Conservation (phyloP, 2,329 filamentous ascomycete species). For the Albophoma yamanashiensis region DNA sequence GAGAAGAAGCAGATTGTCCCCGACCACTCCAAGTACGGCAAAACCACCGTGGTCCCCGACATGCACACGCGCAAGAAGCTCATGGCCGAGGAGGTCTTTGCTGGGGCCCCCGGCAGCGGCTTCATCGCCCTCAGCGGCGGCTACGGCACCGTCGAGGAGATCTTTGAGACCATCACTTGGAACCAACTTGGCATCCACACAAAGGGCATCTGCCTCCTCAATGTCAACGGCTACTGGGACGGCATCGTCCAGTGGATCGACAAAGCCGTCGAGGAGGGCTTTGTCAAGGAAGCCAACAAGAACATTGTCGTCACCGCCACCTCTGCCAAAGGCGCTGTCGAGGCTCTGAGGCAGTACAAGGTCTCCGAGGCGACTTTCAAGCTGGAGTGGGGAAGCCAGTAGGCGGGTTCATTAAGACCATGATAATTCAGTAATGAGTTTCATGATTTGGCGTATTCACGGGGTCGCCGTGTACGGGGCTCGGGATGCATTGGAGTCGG, state of each 20-base stretch:
- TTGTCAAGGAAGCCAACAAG: constrained; percentile 60
- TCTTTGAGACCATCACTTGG: constrained; percentile 87
- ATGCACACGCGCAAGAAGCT: constrained; percentile 95
- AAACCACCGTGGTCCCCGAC: constrained; percentile 79
- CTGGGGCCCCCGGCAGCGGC: constrained; percentile 70
- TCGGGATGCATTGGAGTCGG: neutral
- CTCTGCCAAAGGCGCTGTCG: constrained; percentile 61
- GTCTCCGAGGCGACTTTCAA: constrained; percentile 66
- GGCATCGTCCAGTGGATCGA: constrained; percentile 74
- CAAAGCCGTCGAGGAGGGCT: constrained; percentile 64
- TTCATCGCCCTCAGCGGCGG: constrained; percentile 86
- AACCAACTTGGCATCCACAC: constrained; percentile 92
- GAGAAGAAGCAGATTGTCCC: constrained; percentile 46
- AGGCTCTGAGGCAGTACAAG: constrained; percentile 61
- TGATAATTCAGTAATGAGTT: neutral
- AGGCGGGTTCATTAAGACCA: constrained; percentile 9
- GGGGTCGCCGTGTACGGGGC: neutral
- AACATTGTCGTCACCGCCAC: constrained; percentile 70
- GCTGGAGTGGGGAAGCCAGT: constrained; percentile 68
- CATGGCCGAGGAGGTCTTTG: constrained; percentile 83
- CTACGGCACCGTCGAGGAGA: constrained; percentile 91
- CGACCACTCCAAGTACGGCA: constrained; percentile 59
- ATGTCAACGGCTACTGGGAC: constrained; percentile 87
- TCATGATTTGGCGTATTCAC: neutral
- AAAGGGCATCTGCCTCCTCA: constrained; percentile 68